Evolutionary conservation across 805 yeast species (phyloP).

Genomic region (Scheffersomyces ergatensis): DNA sequence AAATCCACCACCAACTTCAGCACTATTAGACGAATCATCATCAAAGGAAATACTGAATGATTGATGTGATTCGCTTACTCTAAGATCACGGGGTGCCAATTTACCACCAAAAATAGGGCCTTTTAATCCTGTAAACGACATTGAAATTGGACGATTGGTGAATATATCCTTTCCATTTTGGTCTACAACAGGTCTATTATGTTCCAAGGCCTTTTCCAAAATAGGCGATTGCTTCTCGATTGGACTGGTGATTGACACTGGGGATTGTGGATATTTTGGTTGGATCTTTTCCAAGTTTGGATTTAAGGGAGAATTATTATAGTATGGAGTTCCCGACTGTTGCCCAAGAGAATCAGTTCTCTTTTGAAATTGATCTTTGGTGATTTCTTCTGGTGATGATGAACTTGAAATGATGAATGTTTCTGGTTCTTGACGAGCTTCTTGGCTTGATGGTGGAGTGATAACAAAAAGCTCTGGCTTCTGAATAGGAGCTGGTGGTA

Average conservation of each 20-base stretch:
- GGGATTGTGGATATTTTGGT: background rate
- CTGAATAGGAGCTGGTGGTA: background rate
- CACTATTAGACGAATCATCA: slow-evolving; percentile 25
- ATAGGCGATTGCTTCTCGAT: slow-evolving; percentile 17
- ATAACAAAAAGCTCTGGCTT: background rate
- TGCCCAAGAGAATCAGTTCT: background rate
- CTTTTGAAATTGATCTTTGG: background rate
- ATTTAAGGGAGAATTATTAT: background rate
- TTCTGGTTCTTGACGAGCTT: background rate
- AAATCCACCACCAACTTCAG: slow-evolving; percentile 39
- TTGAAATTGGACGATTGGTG: slow-evolving; percentile 38
- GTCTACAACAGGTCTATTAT: slow-evolving; percentile 6
- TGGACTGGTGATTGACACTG: background rate
- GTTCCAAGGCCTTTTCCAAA: slow-evolving; percentile 13
- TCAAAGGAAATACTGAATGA: slow-evolving; percentile 37
- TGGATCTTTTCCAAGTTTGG: slow-evolving; percentile 5
- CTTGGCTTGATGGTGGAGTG: background rate
- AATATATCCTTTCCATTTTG: slow-evolving; percentile 8
- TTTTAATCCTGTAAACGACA: slow-evolving; percentile 61
- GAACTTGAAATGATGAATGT: background rate
- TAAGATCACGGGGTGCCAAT: slow-evolving; percentile 21
- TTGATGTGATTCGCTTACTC: slow-evolving; percentile 40
- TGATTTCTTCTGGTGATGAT: background rate
- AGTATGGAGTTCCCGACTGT: background rate
- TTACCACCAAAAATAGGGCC: slow-evolving; percentile 55